Base-by-base conservation (phyloP, 257 asterid genomes). In the Linaria vulgaris region DNA sequence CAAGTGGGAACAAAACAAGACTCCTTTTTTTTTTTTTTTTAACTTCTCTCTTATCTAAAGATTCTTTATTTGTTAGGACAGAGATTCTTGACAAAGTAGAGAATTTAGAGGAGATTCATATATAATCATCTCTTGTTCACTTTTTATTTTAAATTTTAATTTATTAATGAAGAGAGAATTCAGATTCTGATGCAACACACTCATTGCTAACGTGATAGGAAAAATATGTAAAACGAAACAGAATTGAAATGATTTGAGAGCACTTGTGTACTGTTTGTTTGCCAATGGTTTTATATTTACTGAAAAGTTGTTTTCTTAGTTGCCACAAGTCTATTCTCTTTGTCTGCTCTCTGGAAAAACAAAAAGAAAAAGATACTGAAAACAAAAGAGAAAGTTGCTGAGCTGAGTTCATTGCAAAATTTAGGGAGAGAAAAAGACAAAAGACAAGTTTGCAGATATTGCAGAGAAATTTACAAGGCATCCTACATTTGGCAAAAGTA, bases 201-300 rank as follows among this genome's bases (percentile, higher is more conserved):
- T 80, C 83, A 80, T 72, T 74, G 83, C 76, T 74, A 81, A 81
- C 83, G 73, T 78, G 88, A 81, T 56, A 61, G 69, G 43, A 77
- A 57, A 63, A 44, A 39, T 46, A 21, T 62, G 67, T 51, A 69
- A 7, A 34, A 34, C n/a, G n/a, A 34, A 34, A 1, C 5, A 34
- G 61, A 52, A 68, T 34, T 61, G 43, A 8, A 57, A n/a, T 67
- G 25, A 12, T 48, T 61, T 43, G 65, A 60, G 53, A n/a, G 17
- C 47, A 20, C 66, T 51, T 63, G 37, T 64, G 67, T 63, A 45
- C 50, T 67, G 68, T 72, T 65, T 46, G 51, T 44, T n/a, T 69
- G 79, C 77, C 82, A 80, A 85, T 82, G 82, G 83, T 85, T 84
- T 82, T n/a, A n/a, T n/a, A n/a, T n/a, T n/a, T 76, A 71, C 82